phyloP scores from a whole-genome alignment of 148 eudicot species.

The Fagopyrum tataricum region DNA sequence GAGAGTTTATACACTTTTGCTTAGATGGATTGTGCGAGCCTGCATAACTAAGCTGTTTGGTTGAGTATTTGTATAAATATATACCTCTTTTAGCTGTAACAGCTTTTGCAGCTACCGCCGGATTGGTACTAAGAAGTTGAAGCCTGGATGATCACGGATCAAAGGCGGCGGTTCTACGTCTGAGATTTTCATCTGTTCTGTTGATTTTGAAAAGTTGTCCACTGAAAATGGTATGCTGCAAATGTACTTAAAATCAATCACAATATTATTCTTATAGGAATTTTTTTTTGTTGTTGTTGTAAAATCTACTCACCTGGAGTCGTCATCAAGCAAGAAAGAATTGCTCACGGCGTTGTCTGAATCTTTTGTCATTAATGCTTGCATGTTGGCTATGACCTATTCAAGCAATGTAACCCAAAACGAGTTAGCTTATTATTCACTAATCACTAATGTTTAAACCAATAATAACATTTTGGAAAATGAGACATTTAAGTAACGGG shows the following conservation, averaged over 20 bases:
- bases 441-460: too few relatives aligned
- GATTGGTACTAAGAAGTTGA: conserved; percentile 44
- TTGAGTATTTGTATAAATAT: background rate
- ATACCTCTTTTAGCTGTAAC: background rate
- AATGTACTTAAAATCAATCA: background rate
- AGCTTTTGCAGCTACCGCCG: background rate
- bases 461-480: too few relatives aligned
- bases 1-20: too few relatives aligned
- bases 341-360: conserved; percentile 69
- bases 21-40: too few relatives aligned
- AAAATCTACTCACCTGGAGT: conserved; percentile 46
- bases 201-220: conserved; percentile 73
- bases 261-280: too few relatives aligned
- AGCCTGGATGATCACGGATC: conserved; percentile 68
- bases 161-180: conserved; percentile 79
- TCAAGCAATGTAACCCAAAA: background rate
- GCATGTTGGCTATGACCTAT: conserved; percentile 76
- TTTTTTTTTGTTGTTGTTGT: too few relatives aligned
- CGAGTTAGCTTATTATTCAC: too few relatives aligned
- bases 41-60: too few relatives aligned
- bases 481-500: too few relatives aligned
- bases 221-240: conserved; percentile 84
- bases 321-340: conserved; percentile 78
- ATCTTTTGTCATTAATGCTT: conserved; percentile 72
- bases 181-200: conserved; percentile 53